Percentiles rank a stretch among this genome's conserved stretches.
Evolutionary conservation across 2,329 filamentous ascomycete genomes (phyloP).

Genomic region (Botrytis pseudocinerea): DNA sequence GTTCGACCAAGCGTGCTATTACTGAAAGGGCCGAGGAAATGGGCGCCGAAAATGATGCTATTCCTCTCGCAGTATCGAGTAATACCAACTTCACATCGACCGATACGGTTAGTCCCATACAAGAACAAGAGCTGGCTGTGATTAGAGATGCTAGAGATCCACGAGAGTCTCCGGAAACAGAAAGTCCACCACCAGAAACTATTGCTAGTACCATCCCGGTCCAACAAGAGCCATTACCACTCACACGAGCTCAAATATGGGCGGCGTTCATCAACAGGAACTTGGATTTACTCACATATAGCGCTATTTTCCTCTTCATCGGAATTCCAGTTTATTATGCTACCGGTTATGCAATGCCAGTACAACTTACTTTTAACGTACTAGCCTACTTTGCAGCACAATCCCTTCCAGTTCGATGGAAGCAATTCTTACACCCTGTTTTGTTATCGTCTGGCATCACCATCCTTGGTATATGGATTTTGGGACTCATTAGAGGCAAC

Average conservation of each 20-base stretch:
- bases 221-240: slow-evolving; percentile 46
- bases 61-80: slow-evolving; percentile 46
- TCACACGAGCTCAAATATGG: slow-evolving; percentile 52
- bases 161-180: slow-evolving; percentile 27
- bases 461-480: slow-evolving; percentile 54
- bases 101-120: slow-evolving; percentile 30
- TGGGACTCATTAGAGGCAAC: slow-evolving; percentile 50
- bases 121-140: slow-evolving; percentile 37
- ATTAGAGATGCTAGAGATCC: slow-evolving; percentile 38
- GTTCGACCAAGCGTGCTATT: slow-evolving; percentile 53
- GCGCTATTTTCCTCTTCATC: slow-evolving; percentile 49
- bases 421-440: slow-evolving; percentile 58
- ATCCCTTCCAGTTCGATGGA: slow-evolving; percentile 50
- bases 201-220: slow-evolving; percentile 31
- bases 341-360: slow-evolving; percentile 51
- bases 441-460: slow-evolving; percentile 56
- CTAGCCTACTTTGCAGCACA: slow-evolving; percentile 54
- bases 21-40: slow-evolving; percentile 55
- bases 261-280: slow-evolving; percentile 49
- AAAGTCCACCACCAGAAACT: slow-evolving; percentile 18
- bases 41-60: slow-evolving; percentile 47
- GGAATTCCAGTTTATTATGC: slow-evolving; percentile 58
- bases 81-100: slow-evolving; percentile 27
- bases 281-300: slow-evolving; percentile 50
- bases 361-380: slow-evolving; percentile 50